Evolutionary conservation across 805 yeast species (phyloP).

Genomic region (Yarrowia osloensis): DNA sequence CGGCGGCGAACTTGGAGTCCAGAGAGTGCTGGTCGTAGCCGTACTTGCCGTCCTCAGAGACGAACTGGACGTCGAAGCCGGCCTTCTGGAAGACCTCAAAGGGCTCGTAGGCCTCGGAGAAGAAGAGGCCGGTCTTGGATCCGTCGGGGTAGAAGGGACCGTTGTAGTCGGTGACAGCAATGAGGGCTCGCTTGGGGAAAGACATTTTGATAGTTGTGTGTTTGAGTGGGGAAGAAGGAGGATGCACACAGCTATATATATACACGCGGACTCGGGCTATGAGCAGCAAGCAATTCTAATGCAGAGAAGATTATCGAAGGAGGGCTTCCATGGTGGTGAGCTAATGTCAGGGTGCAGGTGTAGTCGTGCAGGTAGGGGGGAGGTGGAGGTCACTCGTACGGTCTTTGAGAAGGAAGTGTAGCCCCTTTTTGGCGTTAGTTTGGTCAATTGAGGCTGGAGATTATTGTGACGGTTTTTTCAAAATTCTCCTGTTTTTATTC

Average conservation of each 20-base stretch:
- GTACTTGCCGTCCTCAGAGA: constrained; percentile 58
- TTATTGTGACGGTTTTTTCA: not conserved
- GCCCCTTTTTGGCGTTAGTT: not conserved
- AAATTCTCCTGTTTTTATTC: not conserved
- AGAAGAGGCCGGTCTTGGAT: constrained; percentile 60
- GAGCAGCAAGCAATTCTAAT: constrained; percentile 10
- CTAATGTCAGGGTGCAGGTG: not conserved
- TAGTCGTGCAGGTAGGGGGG: too few species aligned
- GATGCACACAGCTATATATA: not conserved
- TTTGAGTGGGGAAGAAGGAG: not conserved
- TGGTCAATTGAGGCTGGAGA: not conserved
- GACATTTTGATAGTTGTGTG: not conserved
- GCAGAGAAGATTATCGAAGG: constrained; percentile 4
- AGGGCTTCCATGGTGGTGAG: not conserved
- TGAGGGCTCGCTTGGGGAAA: constrained; percentile 31
- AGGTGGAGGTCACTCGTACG: too few species aligned
- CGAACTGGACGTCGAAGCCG: constrained; percentile 58
- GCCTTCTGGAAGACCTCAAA: constrained; percentile 50
- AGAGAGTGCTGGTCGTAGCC: constrained; percentile 63
- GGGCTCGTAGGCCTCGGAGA: constrained; percentile 62
- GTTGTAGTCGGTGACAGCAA: constrained; percentile 35
- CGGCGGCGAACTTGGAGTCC: constrained; percentile 46
- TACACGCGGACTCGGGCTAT: not conserved
- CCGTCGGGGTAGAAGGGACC: constrained; percentile 58
- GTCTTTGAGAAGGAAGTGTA: too few species aligned